Evolutionary conservation across 2,329 filamentous ascomycete species (phyloP).

Genomic region (Sclerotinia sclerotiorum): DNA sequence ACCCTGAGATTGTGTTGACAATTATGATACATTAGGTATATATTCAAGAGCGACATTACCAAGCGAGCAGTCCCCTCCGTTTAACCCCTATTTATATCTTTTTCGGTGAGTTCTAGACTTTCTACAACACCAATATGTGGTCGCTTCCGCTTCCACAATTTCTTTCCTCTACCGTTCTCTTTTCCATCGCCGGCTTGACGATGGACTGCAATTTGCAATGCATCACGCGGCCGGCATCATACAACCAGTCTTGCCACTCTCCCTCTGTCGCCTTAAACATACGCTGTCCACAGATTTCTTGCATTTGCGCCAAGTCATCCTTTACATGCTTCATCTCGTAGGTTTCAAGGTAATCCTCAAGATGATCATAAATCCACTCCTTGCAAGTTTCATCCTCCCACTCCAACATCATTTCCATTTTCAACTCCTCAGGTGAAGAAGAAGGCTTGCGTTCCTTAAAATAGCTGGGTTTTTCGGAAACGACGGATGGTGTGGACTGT

Average conservation of each 20-base stretch:
- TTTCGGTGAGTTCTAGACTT: not conserved
- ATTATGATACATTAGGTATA: not conserved
- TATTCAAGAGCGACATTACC: not conserved
- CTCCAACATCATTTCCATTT: not conserved
- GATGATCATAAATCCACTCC: conserved; percentile 1
- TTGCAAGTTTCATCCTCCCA: conserved; percentile 4
- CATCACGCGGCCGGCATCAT: not conserved
- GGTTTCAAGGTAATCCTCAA: not conserved
- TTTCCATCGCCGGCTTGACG: not conserved
- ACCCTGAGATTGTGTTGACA: not conserved
- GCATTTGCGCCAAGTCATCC: not conserved
- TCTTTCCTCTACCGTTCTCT: not conserved
- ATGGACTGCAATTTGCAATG: not conserved
- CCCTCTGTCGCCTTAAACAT: not conserved
- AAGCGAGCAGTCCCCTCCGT: not conserved
- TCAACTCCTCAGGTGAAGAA: not conserved
- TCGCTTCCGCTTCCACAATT: not conserved
- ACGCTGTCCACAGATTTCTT: not conserved
- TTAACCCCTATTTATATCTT: not conserved
- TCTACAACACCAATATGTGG: not conserved
- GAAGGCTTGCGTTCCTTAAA: not conserved
- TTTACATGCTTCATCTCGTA: not conserved
- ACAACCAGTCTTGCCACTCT: not conserved
- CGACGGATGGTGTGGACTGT: too few relatives aligned
- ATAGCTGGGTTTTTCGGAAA: not conserved